Evolutionary conservation across 345 rosid species (phyloP).

Genomic region (Aquilaria yunnanensis): DNA sequence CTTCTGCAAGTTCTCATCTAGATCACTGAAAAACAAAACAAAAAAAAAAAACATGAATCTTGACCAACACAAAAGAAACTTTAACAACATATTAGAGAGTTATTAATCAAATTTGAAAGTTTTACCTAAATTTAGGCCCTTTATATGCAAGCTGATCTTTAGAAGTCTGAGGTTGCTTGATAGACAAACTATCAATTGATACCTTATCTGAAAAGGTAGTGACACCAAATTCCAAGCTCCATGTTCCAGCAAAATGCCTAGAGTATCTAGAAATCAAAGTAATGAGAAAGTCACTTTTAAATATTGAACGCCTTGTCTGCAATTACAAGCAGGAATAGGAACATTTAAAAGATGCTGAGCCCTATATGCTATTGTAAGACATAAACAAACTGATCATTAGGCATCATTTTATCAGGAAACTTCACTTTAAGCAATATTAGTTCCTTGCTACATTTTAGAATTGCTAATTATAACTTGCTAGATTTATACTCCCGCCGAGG

Average conservation of each 20-base stretch:
- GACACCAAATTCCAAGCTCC: slow-evolving; percentile 57
- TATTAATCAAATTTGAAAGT: slow-evolving; percentile 5
- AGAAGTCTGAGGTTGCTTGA: slow-evolving; percentile 25
- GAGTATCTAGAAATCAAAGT: slow-evolving; percentile 82
- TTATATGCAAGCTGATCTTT: slow-evolving; percentile 50
- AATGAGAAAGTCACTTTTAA: slow-evolving; percentile 94
- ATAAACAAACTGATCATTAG: background rate
- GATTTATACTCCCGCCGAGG: no score
- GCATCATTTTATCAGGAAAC: background rate
- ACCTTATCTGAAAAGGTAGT: slow-evolving; percentile 47
- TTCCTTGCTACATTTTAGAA: background rate
- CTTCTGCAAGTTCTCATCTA: slow-evolving; percentile 66
- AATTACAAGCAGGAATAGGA: slow-evolving; percentile 13
- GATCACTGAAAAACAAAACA: slow-evolving; percentile 31
- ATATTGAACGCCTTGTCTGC: slow-evolving; percentile 78
- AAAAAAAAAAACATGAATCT: background rate
- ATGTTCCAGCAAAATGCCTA: slow-evolving; percentile 97
- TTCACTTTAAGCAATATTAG: background rate
- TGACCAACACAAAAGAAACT: background rate
- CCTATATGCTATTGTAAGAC: background rate
- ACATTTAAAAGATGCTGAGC: background rate
- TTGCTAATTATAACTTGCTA: no score
- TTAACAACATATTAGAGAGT: background rate
- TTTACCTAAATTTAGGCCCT: slow-evolving; percentile 63
- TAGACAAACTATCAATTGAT: slow-evolving; percentile 44